A percentile compares a stretch with the other conserved stretches of the same genome.
These are phyloP conservation scores for Phialophora verrucosa DNA, from an alignment of 2,329 filamentous ascomycete species.

Conservation along the genomic window DNA sequence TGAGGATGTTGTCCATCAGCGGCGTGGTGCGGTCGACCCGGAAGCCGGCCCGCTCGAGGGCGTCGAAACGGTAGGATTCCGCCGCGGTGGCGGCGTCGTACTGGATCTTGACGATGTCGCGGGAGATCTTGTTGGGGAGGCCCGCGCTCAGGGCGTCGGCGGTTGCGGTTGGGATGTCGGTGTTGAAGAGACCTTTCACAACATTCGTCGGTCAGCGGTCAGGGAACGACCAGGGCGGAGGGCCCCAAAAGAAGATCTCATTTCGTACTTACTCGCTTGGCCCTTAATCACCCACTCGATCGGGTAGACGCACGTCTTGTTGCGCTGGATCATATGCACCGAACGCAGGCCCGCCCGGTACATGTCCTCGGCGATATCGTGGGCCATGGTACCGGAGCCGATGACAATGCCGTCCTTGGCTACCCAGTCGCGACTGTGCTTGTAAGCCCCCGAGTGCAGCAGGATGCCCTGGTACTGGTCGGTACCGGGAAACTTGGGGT, in stretches of 20 bases:
- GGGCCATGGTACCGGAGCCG: conserved; percentile 57
- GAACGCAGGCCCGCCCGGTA: conserved; percentile 53
- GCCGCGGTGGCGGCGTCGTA: conserved; percentile 36
- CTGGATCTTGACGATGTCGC: conserved; percentile 27
- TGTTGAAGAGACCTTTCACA: conserved; percentile 33
- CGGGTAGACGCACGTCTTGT: conserved; percentile 45
- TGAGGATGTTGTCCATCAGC: conserved; percentile 49
- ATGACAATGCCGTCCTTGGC: conserved; percentile 57
- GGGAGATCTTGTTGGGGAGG: conserved; percentile 42
- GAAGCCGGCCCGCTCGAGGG: conserved; percentile 52
- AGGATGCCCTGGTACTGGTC: conserved; percentile 47
- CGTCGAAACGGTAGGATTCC: conserved; percentile 49
- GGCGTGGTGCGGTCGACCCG: conserved; percentile 47
- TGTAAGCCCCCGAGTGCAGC: conserved; percentile 47
- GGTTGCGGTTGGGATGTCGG: conserved; percentile 34
- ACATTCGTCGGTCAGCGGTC: not conserved
- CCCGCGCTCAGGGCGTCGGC: conserved; percentile 39
- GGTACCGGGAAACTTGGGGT: conserved; percentile 38
- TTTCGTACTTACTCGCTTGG: conserved; percentile 3
- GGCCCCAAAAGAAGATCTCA: not conserved
- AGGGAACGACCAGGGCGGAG: not conserved
- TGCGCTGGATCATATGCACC: conserved; percentile 62
- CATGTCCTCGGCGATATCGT: conserved; percentile 59
- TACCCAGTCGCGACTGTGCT: conserved; percentile 43
- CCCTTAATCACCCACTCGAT: conserved; percentile 41